Conservation (phyloP, 2,329 filamentous ascomycete species). For the Ceratocystis ficicola region DNA sequence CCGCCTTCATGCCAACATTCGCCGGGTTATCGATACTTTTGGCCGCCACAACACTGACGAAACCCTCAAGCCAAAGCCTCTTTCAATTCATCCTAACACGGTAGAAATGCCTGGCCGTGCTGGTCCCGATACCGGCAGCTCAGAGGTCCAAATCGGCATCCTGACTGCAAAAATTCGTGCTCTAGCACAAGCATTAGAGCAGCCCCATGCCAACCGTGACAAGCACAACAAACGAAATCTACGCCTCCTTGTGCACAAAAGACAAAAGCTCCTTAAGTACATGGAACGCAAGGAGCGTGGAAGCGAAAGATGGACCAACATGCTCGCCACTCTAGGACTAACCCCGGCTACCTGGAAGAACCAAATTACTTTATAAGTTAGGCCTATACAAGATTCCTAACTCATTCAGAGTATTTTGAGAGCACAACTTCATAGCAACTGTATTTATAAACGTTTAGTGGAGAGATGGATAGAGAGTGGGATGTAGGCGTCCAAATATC, state of each 20-base stretch:
- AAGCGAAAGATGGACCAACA: conserved; percentile 75
- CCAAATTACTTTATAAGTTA: conserved; percentile 61
- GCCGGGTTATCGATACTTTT: conserved; percentile 74
- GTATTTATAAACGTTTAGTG: conserved; percentile 21
- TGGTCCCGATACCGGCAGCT: conserved; percentile 88
- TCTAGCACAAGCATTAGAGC: conserved; percentile 58
- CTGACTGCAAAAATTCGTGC: conserved; percentile 86
- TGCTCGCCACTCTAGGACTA: conserved; percentile 73
- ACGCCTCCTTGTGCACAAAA: conserved; percentile 68
- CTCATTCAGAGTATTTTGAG: neutral
- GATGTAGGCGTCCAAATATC: neutral
- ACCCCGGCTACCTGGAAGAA: conserved; percentile 81
- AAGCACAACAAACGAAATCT: conserved; percentile 91
- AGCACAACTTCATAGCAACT: conserved; percentile 17
- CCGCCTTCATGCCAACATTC: conserved; percentile 66
- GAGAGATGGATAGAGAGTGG: neutral
- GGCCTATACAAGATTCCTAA: neutral
- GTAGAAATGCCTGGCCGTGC: conserved; percentile 43
- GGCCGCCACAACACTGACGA: conserved; percentile 81
- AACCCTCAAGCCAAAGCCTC: conserved; percentile 50
- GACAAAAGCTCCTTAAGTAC: conserved; percentile 81
- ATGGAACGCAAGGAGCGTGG: conserved; percentile 81
- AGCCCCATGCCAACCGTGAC: conserved; percentile 61
- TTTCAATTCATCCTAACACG: conserved; percentile 34
- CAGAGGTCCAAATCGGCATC: conserved; percentile 95